phyloP scores from a whole-genome alignment of 495 filamentous ascomycete genomes.

The Aspergillus affinis region DNA sequence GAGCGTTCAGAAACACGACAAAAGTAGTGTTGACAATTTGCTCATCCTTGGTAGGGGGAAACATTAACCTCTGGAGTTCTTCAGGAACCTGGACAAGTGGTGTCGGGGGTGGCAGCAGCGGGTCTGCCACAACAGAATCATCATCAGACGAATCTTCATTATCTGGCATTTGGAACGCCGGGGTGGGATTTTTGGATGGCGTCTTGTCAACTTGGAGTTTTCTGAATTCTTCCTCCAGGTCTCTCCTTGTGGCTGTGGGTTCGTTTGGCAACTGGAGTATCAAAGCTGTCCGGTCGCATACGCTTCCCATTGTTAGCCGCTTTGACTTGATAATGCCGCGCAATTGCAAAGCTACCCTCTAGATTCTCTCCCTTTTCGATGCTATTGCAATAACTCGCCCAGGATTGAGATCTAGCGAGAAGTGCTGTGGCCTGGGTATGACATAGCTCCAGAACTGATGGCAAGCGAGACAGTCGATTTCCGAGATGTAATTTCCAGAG shows the following conservation, averaged over 20 bases:
- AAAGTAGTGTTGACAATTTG: slow-evolving; percentile 20
- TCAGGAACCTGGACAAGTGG: slow-evolving; percentile 1
- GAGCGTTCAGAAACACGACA: slow-evolving; percentile 11
- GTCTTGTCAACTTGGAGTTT: background rate
- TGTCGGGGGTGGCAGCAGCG: background rate
- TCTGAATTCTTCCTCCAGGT: slow-evolving; percentile 20
- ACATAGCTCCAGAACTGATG: background rate
- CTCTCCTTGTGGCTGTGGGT: slow-evolving; percentile 6
- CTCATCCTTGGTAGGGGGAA: slow-evolving; percentile 11
- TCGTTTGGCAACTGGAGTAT: slow-evolving; percentile 8
- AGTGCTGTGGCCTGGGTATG: slow-evolving; percentile 1
- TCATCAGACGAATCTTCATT: background rate
- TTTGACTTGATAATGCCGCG: slow-evolving; percentile 9
- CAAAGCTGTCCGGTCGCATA: slow-evolving; percentile 6
- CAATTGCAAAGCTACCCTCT: slow-evolving; percentile 7
- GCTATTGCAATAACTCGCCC: slow-evolving; percentile 3
- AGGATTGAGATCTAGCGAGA: background rate
- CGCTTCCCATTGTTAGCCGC: slow-evolving; percentile 2
- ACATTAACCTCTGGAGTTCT: slow-evolving; percentile 21
- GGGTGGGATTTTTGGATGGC: background rate
- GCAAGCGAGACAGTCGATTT: background rate
- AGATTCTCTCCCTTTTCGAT: background rate
- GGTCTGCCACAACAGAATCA: background rate
- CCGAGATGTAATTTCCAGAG: background rate
- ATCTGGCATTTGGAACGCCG: background rate